Evolutionary conservation across 257 asterid genomes (phyloP).

Genomic region (Solanum sitiens): DNA sequence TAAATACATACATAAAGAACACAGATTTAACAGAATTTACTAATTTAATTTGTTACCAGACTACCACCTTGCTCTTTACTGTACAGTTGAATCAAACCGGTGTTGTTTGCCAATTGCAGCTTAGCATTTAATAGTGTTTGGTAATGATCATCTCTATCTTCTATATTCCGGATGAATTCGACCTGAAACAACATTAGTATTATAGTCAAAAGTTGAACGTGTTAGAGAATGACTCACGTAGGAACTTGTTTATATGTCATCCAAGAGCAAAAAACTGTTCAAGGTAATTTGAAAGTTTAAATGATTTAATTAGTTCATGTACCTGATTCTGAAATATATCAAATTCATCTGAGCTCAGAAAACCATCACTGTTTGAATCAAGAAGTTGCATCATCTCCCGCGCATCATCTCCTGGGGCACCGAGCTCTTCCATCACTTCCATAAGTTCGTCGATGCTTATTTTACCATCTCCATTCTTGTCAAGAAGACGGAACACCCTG

Average conservation of each 20-base stretch:
- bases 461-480: constrained; percentile 94
- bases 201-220: background rate
- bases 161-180: constrained; percentile 50
- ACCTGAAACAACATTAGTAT: constrained; percentile 25
- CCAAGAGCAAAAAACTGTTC: background rate
- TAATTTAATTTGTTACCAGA: background rate
- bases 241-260: background rate
- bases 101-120: constrained; percentile 46
- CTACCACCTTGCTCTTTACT: constrained; percentile 10
- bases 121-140: constrained; percentile 56
- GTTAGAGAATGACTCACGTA: background rate
- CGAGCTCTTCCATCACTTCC: constrained; percentile 95
- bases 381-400: constrained; percentile 90
- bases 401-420: constrained; percentile 93
- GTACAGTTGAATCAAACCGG: constrained; percentile 23
- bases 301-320: background rate
- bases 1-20: background rate
- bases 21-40: background rate
- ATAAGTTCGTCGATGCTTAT: constrained; percentile 90
- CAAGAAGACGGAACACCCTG: constrained; percentile 66
- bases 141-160: constrained; percentile 57
- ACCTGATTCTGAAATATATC: constrained; percentile 84
- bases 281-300: background rate
- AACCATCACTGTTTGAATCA: constrained; percentile 86
- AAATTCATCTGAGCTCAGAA: constrained; percentile 85